Conservation (phyloP, 805 yeast genomes). For the Myxozyma neglecta region DNA sequence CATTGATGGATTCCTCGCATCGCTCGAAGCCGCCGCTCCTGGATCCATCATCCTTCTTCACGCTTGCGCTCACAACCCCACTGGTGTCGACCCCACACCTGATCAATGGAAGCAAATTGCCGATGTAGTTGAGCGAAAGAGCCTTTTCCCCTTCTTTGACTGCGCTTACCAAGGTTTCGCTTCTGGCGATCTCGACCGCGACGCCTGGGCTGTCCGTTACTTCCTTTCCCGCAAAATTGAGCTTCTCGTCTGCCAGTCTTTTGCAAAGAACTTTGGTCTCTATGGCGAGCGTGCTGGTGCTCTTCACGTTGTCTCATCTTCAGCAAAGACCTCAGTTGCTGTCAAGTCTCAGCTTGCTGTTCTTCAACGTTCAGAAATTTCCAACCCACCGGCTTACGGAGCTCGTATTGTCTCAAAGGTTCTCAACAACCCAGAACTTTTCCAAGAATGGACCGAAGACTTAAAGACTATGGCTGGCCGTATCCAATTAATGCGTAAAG, state of each 20-base stretch:
- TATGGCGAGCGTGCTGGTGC: constrained; percentile 98
- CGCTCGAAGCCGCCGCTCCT: constrained; percentile 64
- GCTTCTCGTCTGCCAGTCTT: constrained; percentile 83
- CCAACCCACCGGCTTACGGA: constrained; percentile 95
- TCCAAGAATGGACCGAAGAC: constrained; percentile 79
- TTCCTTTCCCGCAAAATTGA: constrained; percentile 55
- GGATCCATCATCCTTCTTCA: constrained; percentile 85
- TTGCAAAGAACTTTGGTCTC: constrained; percentile 95
- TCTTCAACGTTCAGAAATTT: constrained; percentile 78
- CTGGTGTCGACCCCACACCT: constrained; percentile 88
- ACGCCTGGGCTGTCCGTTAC: constrained; percentile 75
- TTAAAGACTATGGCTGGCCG: constrained; percentile 84
- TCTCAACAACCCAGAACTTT: constrained; percentile 64
- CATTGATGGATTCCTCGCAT: constrained; percentile 61
- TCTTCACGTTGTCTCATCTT: constrained; percentile 63
- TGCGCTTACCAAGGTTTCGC: constrained; percentile 98
- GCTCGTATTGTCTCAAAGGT: constrained; percentile 83
- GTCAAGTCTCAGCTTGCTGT: constrained; percentile 73
- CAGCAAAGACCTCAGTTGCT: constrained; percentile 51
- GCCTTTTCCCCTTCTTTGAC: constrained; percentile 77
- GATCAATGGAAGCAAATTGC: constrained; percentile 78
- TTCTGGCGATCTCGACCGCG: constrained; percentile 77
- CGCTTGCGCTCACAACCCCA: constrained; percentile 97
- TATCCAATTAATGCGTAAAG: constrained; percentile 74
- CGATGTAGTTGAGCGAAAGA: constrained; percentile 53